Conservation (phyloP, 2,329 filamentous ascomycete species). For the Fusarium luffae region DNA sequence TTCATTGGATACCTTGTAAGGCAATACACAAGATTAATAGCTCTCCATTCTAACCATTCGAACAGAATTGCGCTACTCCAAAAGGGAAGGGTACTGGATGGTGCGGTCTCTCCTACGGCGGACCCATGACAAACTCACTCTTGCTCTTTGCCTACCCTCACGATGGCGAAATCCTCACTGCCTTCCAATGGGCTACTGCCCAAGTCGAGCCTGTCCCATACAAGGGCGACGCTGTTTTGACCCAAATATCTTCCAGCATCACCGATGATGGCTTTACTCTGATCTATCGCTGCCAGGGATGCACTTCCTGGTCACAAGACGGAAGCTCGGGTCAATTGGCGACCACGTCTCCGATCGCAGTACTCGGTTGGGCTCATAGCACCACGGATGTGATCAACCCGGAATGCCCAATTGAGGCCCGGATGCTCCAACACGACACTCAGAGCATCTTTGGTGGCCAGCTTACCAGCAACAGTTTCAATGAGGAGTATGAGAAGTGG, state of each 20-base stretch:
- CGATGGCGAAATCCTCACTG: slow-evolving; percentile 1
- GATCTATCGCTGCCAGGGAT: slow-evolving; percentile 18
- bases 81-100: slow-evolving; percentile 5
- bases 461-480: slow-evolving; percentile 7
- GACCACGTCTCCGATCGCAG: background rate
- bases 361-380: slow-evolving; percentile 18
- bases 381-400: slow-evolving; percentile 2
- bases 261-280: slow-evolving; percentile 5
- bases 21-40: accelerated
- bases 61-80: slow-evolving; percentile 12
- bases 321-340: background rate
- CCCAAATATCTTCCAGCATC: slow-evolving; percentile 16
- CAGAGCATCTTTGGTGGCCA: slow-evolving; percentile 17
- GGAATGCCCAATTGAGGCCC: slow-evolving; percentile 2
- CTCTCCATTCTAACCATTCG: background rate
- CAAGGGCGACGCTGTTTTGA: slow-evolving; percentile 5
- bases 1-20: slow-evolving; percentile 18
- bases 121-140: slow-evolving; percentile 15
- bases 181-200: slow-evolving; percentile 10
- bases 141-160: slow-evolving; percentile 13
- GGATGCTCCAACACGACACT: slow-evolving; percentile 12
- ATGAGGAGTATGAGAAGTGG: background rate
- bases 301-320: slow-evolving; percentile 17
- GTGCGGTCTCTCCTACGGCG: slow-evolving; percentile 19
- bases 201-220: slow-evolving; percentile 13